Percentiles rank a stretch among this genome's conserved stretches.
Evolutionary conservation across 1,284 basidiomycete genomes (phyloP).

Genomic region (Wolfiporia cocos): DNA sequence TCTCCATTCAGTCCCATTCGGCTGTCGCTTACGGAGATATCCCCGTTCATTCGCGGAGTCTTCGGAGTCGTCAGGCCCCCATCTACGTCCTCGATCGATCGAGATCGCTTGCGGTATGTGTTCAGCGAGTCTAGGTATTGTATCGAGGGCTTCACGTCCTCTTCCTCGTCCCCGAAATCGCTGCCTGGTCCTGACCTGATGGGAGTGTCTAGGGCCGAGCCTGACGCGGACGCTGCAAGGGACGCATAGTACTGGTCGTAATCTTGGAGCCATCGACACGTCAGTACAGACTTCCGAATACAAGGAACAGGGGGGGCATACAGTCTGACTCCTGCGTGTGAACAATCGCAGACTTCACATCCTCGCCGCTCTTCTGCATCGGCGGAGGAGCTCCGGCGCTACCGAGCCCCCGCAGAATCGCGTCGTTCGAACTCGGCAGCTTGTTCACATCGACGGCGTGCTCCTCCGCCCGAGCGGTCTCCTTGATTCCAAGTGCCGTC

Average conservation of each 20-base stretch:
- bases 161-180: conserved; percentile 52
- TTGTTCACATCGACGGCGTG: conserved; percentile 21
- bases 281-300: conserved; percentile 5
- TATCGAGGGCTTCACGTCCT: conserved; percentile 59
- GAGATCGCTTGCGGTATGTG: conserved; percentile 63
- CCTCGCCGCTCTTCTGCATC: conserved; percentile 34
- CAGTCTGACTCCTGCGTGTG: conserved; percentile 50
- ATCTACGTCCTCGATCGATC: conserved; percentile 56
- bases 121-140: conserved; percentile 64
- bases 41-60: conserved; percentile 34
- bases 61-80: conserved; percentile 33
- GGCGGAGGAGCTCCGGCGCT: conserved; percentile 27
- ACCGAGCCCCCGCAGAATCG: conserved; percentile 61
- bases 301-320: conserved; percentile 19
- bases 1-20: too few species aligned
- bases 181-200: conserved; percentile 26
- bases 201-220: conserved; percentile 54
- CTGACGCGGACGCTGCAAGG: conserved; percentile 54
- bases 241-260: conserved; percentile 78
- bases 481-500: conserved; percentile 79
- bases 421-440: conserved; percentile 50
- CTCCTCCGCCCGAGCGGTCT: conserved; percentile 44
- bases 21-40: too few species aligned
- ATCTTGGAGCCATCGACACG: conserved; percentile 32
- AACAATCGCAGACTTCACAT: conserved; percentile 52